Percentiles rank a stretch among this genome's conserved stretches.
These are phyloP conservation scores for maize (Zea mays) DNA, from an alignment of 176 grass and related monocot genomes.

Conservation along the genomic window DNA sequence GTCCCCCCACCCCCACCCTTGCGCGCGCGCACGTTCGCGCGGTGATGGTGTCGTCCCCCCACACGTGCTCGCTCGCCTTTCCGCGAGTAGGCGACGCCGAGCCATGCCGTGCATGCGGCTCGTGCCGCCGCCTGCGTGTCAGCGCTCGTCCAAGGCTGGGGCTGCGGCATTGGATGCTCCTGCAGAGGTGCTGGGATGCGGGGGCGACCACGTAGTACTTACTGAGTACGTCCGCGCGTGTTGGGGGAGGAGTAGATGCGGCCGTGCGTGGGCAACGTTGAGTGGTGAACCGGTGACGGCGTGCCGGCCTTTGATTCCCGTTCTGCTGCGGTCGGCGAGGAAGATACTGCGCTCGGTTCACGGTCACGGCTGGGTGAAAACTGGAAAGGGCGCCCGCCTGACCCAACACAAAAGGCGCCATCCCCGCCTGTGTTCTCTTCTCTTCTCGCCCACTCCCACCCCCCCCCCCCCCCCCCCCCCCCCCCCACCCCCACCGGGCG, in stretches of 20 bases:
- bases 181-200: background rate
- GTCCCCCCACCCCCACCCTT: background rate
- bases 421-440: background rate
- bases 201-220: background rate
- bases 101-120: background rate
- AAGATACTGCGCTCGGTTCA: background rate
- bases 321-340: background rate
- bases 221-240: conserved; percentile 1
- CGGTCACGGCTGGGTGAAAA: background rate
- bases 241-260: background rate
- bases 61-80: conserved; percentile 21
- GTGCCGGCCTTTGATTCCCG: background rate
- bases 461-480: background rate
- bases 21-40: background rate
- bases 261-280: background rate
- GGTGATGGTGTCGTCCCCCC: conserved; percentile 12
- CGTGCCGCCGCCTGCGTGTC: background rate
- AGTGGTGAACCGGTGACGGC: background rate
- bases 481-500: background rate
- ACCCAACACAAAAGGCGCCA: conserved; percentile 33
- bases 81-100: background rate
- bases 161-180: conserved; percentile 41
- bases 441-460: too few species aligned
- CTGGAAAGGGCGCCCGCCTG: background rate
- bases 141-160: background rate